Evolutionary conservation across 2,329 filamentous ascomycete genomes (phyloP).

Genomic region (Colletotrichum sp.): DNA sequence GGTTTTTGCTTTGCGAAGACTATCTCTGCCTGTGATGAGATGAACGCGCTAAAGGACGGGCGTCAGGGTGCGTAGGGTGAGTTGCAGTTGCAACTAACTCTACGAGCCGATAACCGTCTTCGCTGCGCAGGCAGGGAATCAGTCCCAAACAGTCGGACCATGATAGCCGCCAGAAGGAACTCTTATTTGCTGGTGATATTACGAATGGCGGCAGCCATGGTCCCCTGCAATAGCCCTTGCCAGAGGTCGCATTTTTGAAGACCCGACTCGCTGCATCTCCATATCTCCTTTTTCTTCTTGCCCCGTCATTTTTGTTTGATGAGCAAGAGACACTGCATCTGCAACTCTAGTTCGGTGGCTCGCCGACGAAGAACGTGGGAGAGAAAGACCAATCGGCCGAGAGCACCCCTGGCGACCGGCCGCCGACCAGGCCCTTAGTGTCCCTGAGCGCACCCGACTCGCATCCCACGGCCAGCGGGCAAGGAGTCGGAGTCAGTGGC

Average conservation of each 20-base stretch:
- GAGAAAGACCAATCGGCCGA: constrained; percentile 11
- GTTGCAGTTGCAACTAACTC: constrained; percentile 2
- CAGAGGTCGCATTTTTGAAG: background rate
- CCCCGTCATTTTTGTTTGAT: background rate
- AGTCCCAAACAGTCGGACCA: background rate
- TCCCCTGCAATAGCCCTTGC: background rate
- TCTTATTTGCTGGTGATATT: background rate
- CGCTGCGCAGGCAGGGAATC: background rate
- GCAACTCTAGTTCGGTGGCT: background rate
- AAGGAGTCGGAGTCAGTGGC: background rate
- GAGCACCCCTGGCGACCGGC: background rate
- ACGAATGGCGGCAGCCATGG: background rate
- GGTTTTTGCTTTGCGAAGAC: background rate
- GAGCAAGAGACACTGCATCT: background rate
- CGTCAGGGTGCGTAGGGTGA: background rate
- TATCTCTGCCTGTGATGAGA: background rate
- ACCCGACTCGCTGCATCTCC: background rate
- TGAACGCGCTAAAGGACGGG: background rate
- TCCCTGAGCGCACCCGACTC: background rate
- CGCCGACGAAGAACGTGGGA: background rate
- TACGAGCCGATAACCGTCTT: background rate
- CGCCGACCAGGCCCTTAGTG: background rate
- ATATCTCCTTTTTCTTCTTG: background rate
- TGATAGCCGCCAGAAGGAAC: background rate
- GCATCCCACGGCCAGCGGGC: background rate